Conservation (phyloP, 495 filamentous ascomycete species). For the Friedmanniomyces simplex region DNA sequence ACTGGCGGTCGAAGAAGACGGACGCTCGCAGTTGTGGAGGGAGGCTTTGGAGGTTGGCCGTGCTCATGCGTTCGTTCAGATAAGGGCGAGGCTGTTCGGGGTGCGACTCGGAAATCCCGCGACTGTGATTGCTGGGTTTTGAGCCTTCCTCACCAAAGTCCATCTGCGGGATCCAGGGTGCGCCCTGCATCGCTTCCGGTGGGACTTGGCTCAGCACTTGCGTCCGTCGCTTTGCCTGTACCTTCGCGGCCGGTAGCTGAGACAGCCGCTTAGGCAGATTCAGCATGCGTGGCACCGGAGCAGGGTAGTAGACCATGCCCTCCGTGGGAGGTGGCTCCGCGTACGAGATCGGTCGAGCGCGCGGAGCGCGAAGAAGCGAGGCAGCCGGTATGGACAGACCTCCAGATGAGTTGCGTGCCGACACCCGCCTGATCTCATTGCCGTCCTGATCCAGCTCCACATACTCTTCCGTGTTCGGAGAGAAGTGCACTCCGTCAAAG, state of each 20-base stretch:
- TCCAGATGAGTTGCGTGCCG: conserved; percentile 11
- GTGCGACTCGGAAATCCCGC: background rate
- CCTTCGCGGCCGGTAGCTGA: conserved; percentile 50
- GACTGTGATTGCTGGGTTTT: background rate
- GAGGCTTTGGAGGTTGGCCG: conserved; percentile 29
- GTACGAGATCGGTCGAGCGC: conserved; percentile 41
- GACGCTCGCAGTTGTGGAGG: conserved; percentile 85
- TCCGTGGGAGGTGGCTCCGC: conserved; percentile 55
- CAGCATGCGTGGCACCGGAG: conserved; percentile 84
- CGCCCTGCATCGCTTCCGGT: conserved; percentile 39
- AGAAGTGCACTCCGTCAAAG: conserved; percentile 89
- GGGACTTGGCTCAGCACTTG: conserved; percentile 29
- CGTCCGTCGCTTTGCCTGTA: conserved; percentile 60
- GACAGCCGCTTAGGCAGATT: conserved; percentile 86
- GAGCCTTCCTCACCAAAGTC: conserved; percentile 21
- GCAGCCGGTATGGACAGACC: conserved; percentile 8
- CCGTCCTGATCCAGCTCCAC: conserved; percentile 28
- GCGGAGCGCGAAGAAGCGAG: conserved; percentile 30
- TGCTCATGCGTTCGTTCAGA: conserved; percentile 18
- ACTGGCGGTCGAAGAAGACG: conserved; percentile 65
- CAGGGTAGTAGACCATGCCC: conserved; percentile 88
- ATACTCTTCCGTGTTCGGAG: conserved; percentile 33
- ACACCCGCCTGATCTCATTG: conserved; percentile 24
- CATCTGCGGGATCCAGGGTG: conserved; percentile 41
- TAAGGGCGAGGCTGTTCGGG: background rate